Base-by-base conservation (phyloP, 2,329 filamentous ascomycete genomes). In the Colletotrichum graminicola region DNA sequence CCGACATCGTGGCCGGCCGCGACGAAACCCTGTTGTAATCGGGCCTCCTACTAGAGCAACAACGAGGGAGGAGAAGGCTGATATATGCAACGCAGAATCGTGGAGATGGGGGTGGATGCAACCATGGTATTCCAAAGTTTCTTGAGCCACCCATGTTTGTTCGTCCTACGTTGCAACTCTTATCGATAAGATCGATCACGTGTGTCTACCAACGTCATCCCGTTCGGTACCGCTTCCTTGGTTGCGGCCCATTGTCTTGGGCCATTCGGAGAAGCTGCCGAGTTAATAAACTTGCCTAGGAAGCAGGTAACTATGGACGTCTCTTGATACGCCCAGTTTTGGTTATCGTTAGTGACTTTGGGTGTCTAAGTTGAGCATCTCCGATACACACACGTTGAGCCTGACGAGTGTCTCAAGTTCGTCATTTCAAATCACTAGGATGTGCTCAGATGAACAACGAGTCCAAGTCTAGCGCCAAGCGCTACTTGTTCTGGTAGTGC, bases 1-100 rank as follows among this genome's bases (percentile, higher is more conserved):
- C 87, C 68, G 94, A 95, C 95, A 98, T 98, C 51, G 55, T 74
- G 41, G 29, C n/a, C 63, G 36, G 55, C 55, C 52, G 51, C 39
- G 18, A 34, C 43, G 12, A 63, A 21, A 39, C 18, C 12, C 32
- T 41, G 26, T 43, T 16, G 16, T 21, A 7, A 8, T 47, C 2
- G 11, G 36, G 11, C 23, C 29, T 34, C 21, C 34, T 12, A 1
- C 23, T 12, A 16, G 29, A 18, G 45, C 11, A 21, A 7, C 36
- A 4, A 18, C 43, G 10, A 8, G 10, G 34, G 34, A 52, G 23
- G 34, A 32, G 32, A 54, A 47, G 52, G 52, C 12, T 36, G 39
- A 52, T 14, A n/a, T 41, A 21, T 61, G 39, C 34, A 47, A 45
- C 26, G 39, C 34, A n/a, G n/a, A 32, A 55, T 39, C 57, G 51